These are phyloP conservation scores for Russula olivacea DNA, from an alignment of 768 basidiomycete species.

Conservation along the genomic window DNA sequence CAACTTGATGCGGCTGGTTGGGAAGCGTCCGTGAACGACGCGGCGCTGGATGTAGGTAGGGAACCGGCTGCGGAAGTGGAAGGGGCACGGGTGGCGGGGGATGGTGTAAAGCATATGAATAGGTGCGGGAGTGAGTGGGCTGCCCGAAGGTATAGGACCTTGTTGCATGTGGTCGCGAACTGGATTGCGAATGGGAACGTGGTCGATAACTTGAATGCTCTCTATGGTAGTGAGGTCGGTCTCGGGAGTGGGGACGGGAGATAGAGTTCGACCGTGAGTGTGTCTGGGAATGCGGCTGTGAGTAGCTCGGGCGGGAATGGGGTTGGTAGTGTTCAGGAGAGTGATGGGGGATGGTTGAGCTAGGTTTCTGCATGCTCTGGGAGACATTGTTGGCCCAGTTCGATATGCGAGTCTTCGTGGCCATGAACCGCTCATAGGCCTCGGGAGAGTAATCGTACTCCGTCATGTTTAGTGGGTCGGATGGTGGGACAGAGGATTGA, in stretches of 20 bases:
- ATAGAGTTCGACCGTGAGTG: conserved; percentile 16
- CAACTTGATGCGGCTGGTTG: conserved; percentile 4
- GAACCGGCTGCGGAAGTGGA: conserved; percentile 11
- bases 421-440: conserved; percentile 42
- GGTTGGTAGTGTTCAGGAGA: background rate
- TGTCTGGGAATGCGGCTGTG: conserved; percentile 9
- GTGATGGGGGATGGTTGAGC: background rate
- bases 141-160: conserved; percentile 5
- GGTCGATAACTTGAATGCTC: background rate
- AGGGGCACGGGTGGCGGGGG: conserved; percentile 7
- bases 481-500: background rate
- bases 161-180: conserved; percentile 1
- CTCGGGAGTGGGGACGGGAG: conserved; percentile 6
- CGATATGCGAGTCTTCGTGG: conserved; percentile 44
- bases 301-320: conserved; percentile 10
- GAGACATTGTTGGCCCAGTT: conserved; percentile 40
- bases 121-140: conserved; percentile 20
- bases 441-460: conserved; percentile 59
- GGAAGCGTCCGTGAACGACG: conserved; percentile 22
- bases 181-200: conserved; percentile 13
- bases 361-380: conserved; percentile 32
- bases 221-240: background rate
- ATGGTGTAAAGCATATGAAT: conserved; percentile 16
- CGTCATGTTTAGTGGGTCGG: conserved; percentile 39
- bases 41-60: background rate